Conservation (phyloP, 495 filamentous ascomycete genomes). For the Daldinia decipiens region DNA sequence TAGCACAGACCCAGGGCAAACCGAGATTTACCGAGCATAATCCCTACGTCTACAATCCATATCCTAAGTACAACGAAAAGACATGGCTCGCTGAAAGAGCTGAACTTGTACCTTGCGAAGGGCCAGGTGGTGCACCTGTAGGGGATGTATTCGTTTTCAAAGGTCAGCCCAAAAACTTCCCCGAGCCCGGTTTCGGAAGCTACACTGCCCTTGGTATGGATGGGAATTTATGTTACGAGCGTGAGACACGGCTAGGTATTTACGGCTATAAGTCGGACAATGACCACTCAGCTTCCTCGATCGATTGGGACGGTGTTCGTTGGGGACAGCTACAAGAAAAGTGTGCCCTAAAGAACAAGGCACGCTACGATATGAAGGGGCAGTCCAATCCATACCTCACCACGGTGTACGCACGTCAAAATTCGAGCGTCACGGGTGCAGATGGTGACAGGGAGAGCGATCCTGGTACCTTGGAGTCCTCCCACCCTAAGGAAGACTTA, state of each 20-base stretch:
- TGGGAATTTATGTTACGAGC: slow-evolving; percentile 89
- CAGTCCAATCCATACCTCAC: slow-evolving; percentile 49
- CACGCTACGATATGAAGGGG: slow-evolving; percentile 61
- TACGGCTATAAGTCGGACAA: slow-evolving; percentile 72
- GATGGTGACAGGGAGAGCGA: slow-evolving; percentile 21
- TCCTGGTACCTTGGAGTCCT: not conserved
- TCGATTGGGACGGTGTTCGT: slow-evolving; percentile 73
- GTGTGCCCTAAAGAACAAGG: slow-evolving; percentile 70
- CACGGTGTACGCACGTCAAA: slow-evolving; percentile 42
- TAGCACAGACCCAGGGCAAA: slow-evolving; percentile 37
- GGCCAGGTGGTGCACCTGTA: slow-evolving; percentile 45
- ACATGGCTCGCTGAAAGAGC: slow-evolving; percentile 45
- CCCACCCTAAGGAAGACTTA: slow-evolving; percentile 19
- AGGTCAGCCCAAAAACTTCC: slow-evolving; percentile 76
- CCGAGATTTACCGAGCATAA: slow-evolving; percentile 47
- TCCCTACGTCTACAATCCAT: slow-evolving; percentile 59
- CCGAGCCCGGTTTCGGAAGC: slow-evolving; percentile 80
- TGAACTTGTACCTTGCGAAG: slow-evolving; percentile 51
- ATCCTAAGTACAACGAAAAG: slow-evolving; percentile 58
- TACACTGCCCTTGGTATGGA: slow-evolving; percentile 77
- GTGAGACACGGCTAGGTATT: slow-evolving; percentile 82
- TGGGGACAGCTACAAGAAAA: slow-evolving; percentile 76
- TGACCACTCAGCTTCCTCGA: slow-evolving; percentile 49
- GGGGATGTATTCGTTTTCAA: slow-evolving; percentile 59
- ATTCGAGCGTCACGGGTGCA: slow-evolving; percentile 20